A percentile compares a stretch with the other conserved stretches of the same genome.
Evolutionary conservation across 768 basidiomycete genomes (phyloP).

Genomic region (Tylopilus felleus): DNA sequence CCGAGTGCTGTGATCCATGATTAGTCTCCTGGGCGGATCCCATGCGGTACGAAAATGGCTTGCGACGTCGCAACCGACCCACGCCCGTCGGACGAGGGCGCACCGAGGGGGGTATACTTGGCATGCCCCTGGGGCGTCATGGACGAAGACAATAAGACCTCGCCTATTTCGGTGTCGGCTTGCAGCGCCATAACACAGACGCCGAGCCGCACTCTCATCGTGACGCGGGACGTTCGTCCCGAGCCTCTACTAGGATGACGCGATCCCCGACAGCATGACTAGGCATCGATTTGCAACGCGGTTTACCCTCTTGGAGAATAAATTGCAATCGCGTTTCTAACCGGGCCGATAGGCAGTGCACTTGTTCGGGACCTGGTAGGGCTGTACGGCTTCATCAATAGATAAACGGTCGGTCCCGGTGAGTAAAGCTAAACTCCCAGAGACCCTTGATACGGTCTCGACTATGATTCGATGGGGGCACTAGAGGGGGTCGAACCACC

Average conservation of each 20-base stretch:
- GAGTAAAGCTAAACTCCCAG: background rate
- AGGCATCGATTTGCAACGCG: background rate
- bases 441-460: background rate
- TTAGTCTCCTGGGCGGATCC: background rate
- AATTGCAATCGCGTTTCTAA: background rate
- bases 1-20: background rate
- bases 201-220: too few species aligned
- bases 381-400: background rate
- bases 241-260: background rate
- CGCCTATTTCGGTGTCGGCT: background rate
- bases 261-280: background rate
- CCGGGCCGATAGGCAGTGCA: constrained; percentile 3
- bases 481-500: background rate
- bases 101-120: background rate
- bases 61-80: background rate
- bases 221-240: background rate
- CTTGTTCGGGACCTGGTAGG: background rate
- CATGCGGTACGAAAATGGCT: background rate
- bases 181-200: background rate
- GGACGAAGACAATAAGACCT: constrained; percentile 10
- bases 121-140: background rate
- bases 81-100: background rate
- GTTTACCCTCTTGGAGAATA: background rate
- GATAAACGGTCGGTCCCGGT: background rate
- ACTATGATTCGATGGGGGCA: background rate